Evolutionary conservation across 192 early-diverging fungal genomes (phyloP), one percentile per base, ranked within the genome.

Genomic region (Fimicolochytrium jonesii): DNA sequence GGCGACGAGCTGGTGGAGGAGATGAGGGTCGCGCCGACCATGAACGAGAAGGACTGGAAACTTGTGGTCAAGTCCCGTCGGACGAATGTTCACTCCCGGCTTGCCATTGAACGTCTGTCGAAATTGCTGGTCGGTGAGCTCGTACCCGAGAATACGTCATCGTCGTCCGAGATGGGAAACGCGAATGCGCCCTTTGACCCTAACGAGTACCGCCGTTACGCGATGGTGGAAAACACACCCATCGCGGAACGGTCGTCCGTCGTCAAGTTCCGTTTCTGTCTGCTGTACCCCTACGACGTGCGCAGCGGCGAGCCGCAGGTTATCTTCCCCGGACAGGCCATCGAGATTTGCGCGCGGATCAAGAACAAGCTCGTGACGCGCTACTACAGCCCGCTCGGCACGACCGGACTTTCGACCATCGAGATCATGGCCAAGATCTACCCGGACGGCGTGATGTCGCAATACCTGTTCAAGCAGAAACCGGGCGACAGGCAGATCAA

Each of bases 151-250:
- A 34, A 15, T 34, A n/a, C n/a, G n/a, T n/a, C n/a, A n/a, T n/a
- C n/a, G n/a, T n/a, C n/a, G n/a, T n/a, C n/a, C n/a, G n/a, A n/a
- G n/a, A n/a, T n/a, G n/a, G n/a, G n/a, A n/a, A 55, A 55, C 53
- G 26, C 22, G 20, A 35, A 33, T 26, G 26, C 18, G 33, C 48
- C 5, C 3, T 76, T 72, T 51, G 63, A 69, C 42, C 62, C 54
- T 6, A 47, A 64, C 42, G 76, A 78, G 49, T 71, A 62, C 50
- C 53, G 76, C 28, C 68, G 76, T 18, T 78, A 74, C 52, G 71
- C 76, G 3, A 36, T 78, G 6, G 61, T 63, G 0, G 66, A 67
- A 7, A 66, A 47, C 31, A 57, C 30, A 1, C 42, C 64, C 0
- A 25, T 56, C 2, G 44, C 62, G 5, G 41, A 34, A 15, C 13